These are phyloP conservation scores for Amylostereum chailletii DNA, from an alignment of 1,284 basidiomycete genomes.

Conservation along the genomic window DNA sequence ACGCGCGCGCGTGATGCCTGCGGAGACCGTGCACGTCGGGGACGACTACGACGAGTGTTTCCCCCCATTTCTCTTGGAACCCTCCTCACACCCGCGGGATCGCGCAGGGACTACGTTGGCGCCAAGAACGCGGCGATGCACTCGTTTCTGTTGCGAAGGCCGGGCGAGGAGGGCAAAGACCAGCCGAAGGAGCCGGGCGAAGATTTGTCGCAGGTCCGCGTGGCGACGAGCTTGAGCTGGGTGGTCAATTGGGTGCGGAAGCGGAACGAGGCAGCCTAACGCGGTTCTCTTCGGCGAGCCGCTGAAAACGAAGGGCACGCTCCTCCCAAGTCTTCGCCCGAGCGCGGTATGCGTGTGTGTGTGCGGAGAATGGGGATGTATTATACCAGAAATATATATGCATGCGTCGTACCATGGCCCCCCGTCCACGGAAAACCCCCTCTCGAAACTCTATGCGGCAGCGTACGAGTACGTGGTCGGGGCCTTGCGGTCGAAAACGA, in stretches of 20 bases:
- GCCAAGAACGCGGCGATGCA: conserved; percentile 49
- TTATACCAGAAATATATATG: not conserved
- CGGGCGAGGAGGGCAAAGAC: conserved; percentile 36
- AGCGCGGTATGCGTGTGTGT: too few relatives aligned
- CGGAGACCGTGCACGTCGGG: conserved; percentile 58
- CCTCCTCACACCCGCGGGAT: not conserved
- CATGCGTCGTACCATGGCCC: not conserved
- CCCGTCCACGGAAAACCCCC: not conserved
- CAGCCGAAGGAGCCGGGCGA: conserved; percentile 37
- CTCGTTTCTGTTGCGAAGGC: conserved; percentile 47
- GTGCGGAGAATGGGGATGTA: not conserved
- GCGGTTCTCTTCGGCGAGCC: too few relatives aligned
- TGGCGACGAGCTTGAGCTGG: conserved; percentile 32
- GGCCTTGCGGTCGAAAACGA: not conserved
- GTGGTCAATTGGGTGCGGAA: conserved; percentile 26
- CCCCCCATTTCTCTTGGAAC: not conserved
- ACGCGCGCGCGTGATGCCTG: conserved; percentile 20
- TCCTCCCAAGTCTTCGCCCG: too few relatives aligned
- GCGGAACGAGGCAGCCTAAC: not conserved
- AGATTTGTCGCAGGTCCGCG: conserved; percentile 26
- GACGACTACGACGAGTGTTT: conserved; percentile 56
- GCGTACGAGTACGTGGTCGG: not conserved
- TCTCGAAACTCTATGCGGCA: too few relatives aligned
- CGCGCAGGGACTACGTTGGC: conserved; percentile 58
- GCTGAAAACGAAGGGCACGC: too few relatives aligned